phyloP scores from a whole-genome alignment of 73 alveolate genomes.

The Uronychia binucleata region DNA sequence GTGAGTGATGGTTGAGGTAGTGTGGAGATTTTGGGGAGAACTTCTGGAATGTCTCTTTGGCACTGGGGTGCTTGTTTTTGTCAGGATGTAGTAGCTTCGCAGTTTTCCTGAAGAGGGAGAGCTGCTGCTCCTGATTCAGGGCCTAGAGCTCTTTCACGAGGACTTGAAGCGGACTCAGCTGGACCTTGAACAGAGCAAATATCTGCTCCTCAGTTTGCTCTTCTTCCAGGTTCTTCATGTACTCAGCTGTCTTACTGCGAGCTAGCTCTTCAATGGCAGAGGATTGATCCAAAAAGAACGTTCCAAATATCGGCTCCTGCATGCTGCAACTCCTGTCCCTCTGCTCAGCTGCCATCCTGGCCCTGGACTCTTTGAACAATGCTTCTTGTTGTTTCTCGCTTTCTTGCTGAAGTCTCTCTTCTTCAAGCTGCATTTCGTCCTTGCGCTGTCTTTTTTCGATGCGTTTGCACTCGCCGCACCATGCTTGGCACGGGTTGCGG shows the following conservation, averaged over 20 bases:
- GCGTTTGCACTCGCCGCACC: constrained; percentile 15
- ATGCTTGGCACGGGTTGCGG: background rate
- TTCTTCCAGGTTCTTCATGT: background rate
- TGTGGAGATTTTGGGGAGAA: background rate
- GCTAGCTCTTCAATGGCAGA: background rate
- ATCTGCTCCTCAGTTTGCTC: background rate
- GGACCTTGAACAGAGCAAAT: background rate
- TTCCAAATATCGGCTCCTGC: background rate
- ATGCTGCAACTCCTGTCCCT: background rate
- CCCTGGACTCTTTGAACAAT: background rate
- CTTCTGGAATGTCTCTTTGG: constrained; percentile 6
- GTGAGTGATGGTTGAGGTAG: no score
- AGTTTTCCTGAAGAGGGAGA: background rate
- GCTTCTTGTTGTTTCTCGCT: constrained; percentile 3
- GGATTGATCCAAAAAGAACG: background rate
- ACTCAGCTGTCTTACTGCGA: background rate
- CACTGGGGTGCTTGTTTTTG: constrained; percentile 14
- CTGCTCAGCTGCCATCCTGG: background rate
- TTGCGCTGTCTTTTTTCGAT: background rate
- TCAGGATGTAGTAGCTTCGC: constrained; percentile 14
- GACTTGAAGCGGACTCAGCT: background rate
- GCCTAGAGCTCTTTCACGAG: background rate
- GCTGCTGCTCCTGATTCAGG: background rate
- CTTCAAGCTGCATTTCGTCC: background rate
- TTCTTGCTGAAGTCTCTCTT: background rate